phyloP scores from a whole-genome alignment of 148 eudicot species.

The Rhododendron mucronatum region DNA sequence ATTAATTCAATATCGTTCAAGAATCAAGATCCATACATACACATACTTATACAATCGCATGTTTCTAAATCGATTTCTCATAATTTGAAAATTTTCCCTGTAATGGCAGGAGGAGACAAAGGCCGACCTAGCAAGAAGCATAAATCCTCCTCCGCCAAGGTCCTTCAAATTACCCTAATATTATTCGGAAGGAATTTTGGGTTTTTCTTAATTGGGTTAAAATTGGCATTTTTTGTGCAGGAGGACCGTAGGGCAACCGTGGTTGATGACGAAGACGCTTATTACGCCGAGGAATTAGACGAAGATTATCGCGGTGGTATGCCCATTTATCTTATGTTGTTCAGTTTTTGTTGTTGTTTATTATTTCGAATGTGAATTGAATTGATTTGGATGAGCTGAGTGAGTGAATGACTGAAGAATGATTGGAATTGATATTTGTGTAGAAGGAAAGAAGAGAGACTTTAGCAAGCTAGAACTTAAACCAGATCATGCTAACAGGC shows the following conservation, averaged over 20 bases:
- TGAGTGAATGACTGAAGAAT: constrained; percentile 6
- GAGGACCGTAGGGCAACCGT: constrained; percentile 39
- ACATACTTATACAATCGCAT: background rate
- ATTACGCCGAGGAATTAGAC: constrained; percentile 46
- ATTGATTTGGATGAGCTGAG: background rate
- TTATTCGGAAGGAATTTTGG: background rate
- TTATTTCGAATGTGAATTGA: background rate
- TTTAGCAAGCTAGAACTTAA: constrained; percentile 87
- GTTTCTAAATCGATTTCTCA: background rate
- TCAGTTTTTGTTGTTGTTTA: background rate
- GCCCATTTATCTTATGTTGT: background rate
- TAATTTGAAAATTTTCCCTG: background rate
- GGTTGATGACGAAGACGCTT: constrained; percentile 41
- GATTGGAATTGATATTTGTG: background rate
- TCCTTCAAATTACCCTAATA: background rate
- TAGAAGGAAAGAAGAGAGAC: constrained; percentile 68
- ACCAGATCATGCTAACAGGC: constrained; percentile 82
- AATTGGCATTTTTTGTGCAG: constrained; percentile 14
- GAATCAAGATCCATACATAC: background rate
- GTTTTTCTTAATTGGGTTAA: background rate
- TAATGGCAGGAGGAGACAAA: constrained; percentile 16
- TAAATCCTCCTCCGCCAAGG: constrained; percentile 12
- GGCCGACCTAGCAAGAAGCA: constrained; percentile 13
- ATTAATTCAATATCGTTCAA: background rate
- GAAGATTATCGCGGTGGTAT: constrained; percentile 51